These are phyloP conservation scores for Cladophialophora psammophila DNA, from an alignment of 2,329 filamentous ascomycete genomes.

Conservation along the genomic window DNA sequence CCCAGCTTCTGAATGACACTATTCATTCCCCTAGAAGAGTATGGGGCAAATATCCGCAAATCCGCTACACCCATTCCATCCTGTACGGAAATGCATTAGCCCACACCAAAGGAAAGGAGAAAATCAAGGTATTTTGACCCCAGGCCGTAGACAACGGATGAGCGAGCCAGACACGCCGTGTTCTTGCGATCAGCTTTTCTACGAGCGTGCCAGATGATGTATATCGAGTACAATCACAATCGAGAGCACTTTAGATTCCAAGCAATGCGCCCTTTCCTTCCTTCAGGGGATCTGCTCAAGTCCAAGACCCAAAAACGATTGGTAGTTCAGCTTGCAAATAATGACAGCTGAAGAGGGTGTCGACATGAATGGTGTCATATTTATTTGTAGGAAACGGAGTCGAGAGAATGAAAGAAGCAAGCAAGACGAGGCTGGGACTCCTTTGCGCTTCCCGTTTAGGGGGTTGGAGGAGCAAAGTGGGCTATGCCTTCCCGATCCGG, in stretches of 20 bases:
- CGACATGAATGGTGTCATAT: neutral
- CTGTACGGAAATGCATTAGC: neutral
- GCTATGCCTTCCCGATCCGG: neutral
- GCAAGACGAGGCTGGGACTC: neutral
- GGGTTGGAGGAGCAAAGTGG: neutral
- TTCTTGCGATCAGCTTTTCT: neutral
- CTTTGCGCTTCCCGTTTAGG: neutral
- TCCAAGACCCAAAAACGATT: neutral
- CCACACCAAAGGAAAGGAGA: neutral
- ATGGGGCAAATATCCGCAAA: neutral
- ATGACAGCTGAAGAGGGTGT: neutral
- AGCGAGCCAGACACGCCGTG: neutral
- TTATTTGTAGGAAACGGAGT: neutral
- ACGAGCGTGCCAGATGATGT: neutral
- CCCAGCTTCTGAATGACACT: no score
- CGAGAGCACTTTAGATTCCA: no score
- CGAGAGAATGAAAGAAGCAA: neutral
- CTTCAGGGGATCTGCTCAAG: no score
- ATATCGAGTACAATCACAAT: neutral
- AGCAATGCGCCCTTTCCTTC: no score
- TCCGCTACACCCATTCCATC: neutral
- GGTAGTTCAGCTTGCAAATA: no score
- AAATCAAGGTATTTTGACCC: neutral
- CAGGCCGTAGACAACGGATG: neutral
- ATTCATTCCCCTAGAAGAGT: neutral